These are phyloP conservation scores for Eimeria falciformis DNA, from an alignment of 169 alveolate genomes.

Conservation along the genomic window DNA sequence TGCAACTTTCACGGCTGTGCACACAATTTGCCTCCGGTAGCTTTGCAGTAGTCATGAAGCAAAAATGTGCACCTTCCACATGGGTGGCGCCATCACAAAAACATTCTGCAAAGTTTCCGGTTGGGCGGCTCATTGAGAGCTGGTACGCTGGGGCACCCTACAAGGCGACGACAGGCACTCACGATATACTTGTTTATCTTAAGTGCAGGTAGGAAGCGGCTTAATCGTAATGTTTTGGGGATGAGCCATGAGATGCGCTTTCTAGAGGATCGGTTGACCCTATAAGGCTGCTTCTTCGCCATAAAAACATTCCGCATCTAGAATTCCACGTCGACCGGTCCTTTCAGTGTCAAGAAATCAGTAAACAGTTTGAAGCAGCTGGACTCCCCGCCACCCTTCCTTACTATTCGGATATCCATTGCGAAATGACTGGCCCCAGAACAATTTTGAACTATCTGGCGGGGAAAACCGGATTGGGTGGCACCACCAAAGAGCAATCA, in stretches of 20 bases:
- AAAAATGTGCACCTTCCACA: not conserved
- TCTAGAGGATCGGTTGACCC: not conserved
- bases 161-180: not conserved
- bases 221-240: not conserved
- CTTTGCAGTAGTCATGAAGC: not conserved
- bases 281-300: not conserved
- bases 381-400: slow-evolving; percentile 3
- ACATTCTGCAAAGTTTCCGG: not conserved
- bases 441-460: not conserved
- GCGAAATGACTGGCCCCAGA: not conserved
- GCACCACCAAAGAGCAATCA: not conserved
- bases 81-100: not conserved
- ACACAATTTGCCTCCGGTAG: not conserved
- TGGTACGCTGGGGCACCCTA: not conserved
- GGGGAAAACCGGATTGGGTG: not conserved
- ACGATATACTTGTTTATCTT: not conserved
- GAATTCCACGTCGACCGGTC: not conserved
- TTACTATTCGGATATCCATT: not conserved
- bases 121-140: not conserved
- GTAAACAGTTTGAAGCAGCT: not conserved
- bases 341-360: not conserved
- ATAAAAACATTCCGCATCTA: not conserved
- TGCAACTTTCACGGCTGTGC: not conserved
- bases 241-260: not conserved
- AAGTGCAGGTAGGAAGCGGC: not conserved